These are phyloP conservation scores for Handroanthus guayacan DNA, from an alignment of 257 asterid species.

Conservation along the genomic window DNA sequence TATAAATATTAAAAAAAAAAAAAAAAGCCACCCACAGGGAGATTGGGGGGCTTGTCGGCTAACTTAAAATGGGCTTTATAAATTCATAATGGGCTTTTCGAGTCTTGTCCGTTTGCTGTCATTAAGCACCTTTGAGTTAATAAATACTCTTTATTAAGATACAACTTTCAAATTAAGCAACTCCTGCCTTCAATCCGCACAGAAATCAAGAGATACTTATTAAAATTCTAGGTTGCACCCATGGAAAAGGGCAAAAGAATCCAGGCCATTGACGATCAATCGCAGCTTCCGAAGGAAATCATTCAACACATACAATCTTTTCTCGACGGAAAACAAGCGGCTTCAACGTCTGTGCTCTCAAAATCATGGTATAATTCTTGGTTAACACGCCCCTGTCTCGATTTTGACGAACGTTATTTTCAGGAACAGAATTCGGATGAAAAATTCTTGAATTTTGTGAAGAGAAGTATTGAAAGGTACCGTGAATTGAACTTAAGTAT, in stretches of 20 bases:
- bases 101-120: too few species aligned
- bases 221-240: conserved; percentile 19
- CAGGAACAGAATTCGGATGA: neutral
- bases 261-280: neutral
- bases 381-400: conserved; percentile 30
- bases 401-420: conserved; percentile 22
- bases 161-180: too few species aligned
- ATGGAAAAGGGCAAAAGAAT: conserved; percentile 12
- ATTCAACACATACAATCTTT: conserved; percentile 39
- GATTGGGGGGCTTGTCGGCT: too few species aligned
- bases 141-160: too few species aligned
- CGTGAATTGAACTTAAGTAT: conserved; percentile 2
- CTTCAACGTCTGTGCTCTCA: conserved; percentile 35
- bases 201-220: neutral
- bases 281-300: conserved; percentile 21
- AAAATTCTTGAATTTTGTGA: neutral
- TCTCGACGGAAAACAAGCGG: conserved; percentile 34
- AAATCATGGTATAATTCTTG: conserved; percentile 42
- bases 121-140: too few species aligned
- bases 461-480: conserved; percentile 28
- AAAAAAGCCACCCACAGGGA: too few species aligned
- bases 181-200: too few species aligned
- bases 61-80: too few species aligned
- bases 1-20: too few species aligned
- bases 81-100: too few species aligned